Base-by-base conservation (phyloP, 192 early-diverging fungal species). In the Chytriomyces hyalinus region DNA sequence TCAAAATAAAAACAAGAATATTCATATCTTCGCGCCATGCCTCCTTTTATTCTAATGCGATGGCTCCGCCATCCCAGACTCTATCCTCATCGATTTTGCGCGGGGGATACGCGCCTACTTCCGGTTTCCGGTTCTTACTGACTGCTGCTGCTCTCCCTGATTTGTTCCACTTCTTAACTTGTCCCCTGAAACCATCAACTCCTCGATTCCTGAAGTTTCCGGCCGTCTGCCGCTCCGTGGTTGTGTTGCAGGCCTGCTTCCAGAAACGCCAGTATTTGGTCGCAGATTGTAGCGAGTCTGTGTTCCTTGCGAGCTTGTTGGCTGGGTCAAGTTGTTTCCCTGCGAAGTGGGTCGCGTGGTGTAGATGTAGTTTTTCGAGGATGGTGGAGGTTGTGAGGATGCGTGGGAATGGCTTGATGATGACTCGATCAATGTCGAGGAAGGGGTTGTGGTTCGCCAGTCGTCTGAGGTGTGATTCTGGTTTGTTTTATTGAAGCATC, bases 241-340 rank as follows among this genome's bases (percentile, higher is more conserved):
- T 10, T 62, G 28, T 6, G 28, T 63, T 73, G 51, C 13, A 63
- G 59, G n/a, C 10, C 15, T 49, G 26, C 10, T 20, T 53, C 49
- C 11, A n/a, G 26, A 6, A 62, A 60, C 20, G 9, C 9, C n/a
- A 13, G 20, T 45, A 45, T 47, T 62, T n/a, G 71, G 26, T 6
- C 71, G 53, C 53, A 73, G 22, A 48, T 73, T 73, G 71, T 73
- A 73, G 5, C 71, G 53, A 9, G 67, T 47, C 49, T 68, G 67
- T 57, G 43, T 68, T 26, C 26, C 46, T 62, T 73, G 71, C 8
- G 71, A 60, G 26, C 53, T 57, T 13, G 15, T 57, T 57, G 9
- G 9, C 6, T 60, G 53, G 15, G 44, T 9, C 6, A 45, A 22
- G 6, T 60, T 7, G 5, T 36, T 73, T 22, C 15, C 36, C 22